phyloP scores from a whole-genome alignment of 306 rosid species.

The Luffa acutangula region DNA sequence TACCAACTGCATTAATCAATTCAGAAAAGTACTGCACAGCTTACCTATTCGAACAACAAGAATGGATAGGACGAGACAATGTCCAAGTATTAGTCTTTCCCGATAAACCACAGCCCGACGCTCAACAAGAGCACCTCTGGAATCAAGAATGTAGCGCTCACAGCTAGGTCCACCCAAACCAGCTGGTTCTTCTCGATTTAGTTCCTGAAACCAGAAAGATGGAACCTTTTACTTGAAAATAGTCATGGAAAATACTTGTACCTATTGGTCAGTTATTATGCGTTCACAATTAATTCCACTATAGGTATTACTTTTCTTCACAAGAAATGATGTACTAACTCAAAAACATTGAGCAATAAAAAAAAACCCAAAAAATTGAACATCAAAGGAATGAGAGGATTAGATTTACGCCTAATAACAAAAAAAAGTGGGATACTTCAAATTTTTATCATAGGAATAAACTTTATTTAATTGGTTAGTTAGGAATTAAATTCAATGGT shows the following conservation, averaged over 20 bases:
- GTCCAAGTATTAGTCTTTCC: conserved; percentile 89
- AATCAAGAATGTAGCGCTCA: conserved; percentile 76
- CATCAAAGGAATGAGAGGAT: background rate
- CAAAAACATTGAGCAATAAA: background rate
- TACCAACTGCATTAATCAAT: background rate
- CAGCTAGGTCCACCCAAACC: conserved; percentile 89
- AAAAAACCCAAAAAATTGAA: background rate
- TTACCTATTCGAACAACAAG: conserved; percentile 74
- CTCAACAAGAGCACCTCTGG: conserved; percentile 95
- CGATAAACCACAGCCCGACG: conserved; percentile 79
- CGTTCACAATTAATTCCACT: background rate
- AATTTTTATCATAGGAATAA: background rate
- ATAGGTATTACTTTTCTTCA: background rate
- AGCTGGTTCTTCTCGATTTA: conserved; percentile 89
- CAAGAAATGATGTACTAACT: background rate
- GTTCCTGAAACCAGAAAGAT: conserved; percentile 49
- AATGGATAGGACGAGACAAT: conserved; percentile 79
- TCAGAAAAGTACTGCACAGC: conserved; percentile 14
- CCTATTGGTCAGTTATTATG: background rate
- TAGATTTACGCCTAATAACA: background rate
- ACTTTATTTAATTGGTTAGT: no score
- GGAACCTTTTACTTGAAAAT: background rate
- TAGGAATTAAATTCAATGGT: no score
- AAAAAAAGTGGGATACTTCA: background rate
- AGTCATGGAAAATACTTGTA: background rate